phyloP scores from a whole-genome alignment of 306 rosid genomes.

The Cucurbita pepo region DNA sequence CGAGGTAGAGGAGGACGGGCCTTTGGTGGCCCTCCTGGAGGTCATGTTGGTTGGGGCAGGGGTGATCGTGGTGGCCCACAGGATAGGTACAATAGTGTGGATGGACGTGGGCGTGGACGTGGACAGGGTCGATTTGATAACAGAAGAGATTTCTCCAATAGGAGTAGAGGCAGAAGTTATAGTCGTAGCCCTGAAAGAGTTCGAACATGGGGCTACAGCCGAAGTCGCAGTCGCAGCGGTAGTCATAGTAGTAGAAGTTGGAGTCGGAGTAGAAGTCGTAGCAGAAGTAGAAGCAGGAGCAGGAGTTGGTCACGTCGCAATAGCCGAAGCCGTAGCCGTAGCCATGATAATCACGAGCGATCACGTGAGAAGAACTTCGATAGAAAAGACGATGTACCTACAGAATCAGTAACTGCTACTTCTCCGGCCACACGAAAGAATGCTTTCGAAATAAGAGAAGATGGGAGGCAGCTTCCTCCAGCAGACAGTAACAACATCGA shows the following conservation, averaged over 20 bases:
- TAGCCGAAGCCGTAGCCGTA: conserved; percentile 17
- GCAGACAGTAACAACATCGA: conserved; percentile 8
- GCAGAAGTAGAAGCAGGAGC: conserved; percentile 40
- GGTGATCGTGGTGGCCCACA: conserved; percentile 40
- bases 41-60: conserved; percentile 59
- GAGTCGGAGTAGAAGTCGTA: conserved; percentile 32
- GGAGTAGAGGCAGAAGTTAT: conserved; percentile 63
- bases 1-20: conserved; percentile 86
- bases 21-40: conserved; percentile 51
- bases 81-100: conserved; percentile 45
- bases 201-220: conserved; percentile 66
- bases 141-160: conserved; percentile 41
- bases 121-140: conserved; percentile 79
- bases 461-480: conserved; percentile 25
- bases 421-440: conserved; percentile 23
- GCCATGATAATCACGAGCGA: conserved; percentile 26
- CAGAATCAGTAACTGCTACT: conserved; percentile 19
- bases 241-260: conserved; percentile 31
- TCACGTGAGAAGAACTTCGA: conserved; percentile 19
- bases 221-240: conserved; percentile 15
- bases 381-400: conserved; percentile 14
- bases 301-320: conserved; percentile 29
- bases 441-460: conserved; percentile 12
- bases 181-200: conserved; percentile 92
- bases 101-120: conserved; percentile 67